These are phyloP conservation scores for Colletotrichum coccodes DNA, from an alignment of 2,329 filamentous ascomycete genomes.

Conservation along the genomic window DNA sequence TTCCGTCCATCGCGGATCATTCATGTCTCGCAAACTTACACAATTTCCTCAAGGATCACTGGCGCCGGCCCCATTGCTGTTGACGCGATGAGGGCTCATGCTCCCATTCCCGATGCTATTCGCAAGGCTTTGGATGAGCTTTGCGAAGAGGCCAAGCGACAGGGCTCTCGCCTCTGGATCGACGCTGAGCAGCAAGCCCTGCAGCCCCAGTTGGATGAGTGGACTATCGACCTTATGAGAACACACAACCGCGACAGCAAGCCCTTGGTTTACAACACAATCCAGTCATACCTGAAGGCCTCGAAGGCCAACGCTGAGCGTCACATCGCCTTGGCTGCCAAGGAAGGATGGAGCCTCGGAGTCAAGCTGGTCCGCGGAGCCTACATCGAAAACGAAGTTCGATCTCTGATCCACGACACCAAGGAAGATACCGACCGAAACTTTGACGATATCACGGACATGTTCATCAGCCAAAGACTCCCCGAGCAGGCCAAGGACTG, in stretches of 20 bases:
- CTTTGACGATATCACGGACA: slow-evolving; percentile 78
- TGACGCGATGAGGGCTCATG: slow-evolving; percentile 69
- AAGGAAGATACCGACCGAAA: slow-evolving; percentile 76
- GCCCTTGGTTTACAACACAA: slow-evolving; percentile 82
- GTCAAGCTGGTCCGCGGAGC: slow-evolving; percentile 82
- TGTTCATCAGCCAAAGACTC: slow-evolving; percentile 72
- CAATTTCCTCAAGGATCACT: slow-evolving; percentile 70
- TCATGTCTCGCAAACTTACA: not conserved
- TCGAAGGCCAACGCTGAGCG: slow-evolving; percentile 64
- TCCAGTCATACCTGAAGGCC: slow-evolving; percentile 81
- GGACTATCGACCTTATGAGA: slow-evolving; percentile 81
- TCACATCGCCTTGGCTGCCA: slow-evolving; percentile 68
- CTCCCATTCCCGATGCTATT: slow-evolving; percentile 72
- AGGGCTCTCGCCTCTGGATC: slow-evolving; percentile 80
- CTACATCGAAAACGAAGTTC: slow-evolving; percentile 76
- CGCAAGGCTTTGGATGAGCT: slow-evolving; percentile 77
- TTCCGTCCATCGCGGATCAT: not conserved
- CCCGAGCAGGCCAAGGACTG: slow-evolving; percentile 38
- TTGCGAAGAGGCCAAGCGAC: slow-evolving; percentile 75
- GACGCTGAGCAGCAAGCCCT: slow-evolving; percentile 87
- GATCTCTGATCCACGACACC: slow-evolving; percentile 76
- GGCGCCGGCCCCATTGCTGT: slow-evolving; percentile 82
- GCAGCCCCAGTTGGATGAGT: slow-evolving; percentile 82
- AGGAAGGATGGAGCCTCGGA: slow-evolving; percentile 73
- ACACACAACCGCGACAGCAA: slow-evolving; percentile 74